A percentile compares a stretch with the other conserved stretches of the same genome.
phyloP scores from a whole-genome alignment of 2,329 filamentous ascomycete genomes.

The Dactylella cylindrospora region DNA sequence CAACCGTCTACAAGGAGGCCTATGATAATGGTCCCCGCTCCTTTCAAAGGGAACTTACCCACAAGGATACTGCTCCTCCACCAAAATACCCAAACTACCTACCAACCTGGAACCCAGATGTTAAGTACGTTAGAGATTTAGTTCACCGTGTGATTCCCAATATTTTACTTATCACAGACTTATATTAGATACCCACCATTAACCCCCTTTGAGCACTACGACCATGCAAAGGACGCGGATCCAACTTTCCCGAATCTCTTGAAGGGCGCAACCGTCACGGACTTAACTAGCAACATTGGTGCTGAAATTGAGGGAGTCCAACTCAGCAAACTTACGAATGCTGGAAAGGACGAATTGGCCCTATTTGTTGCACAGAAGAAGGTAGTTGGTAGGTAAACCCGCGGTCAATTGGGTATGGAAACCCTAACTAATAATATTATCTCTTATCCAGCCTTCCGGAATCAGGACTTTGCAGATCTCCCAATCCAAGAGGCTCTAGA shows the following conservation, averaged over 20 bases:
- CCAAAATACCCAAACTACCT: conserved; percentile 72
- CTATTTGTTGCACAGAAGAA: conserved; percentile 74
- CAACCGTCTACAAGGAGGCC: conserved; percentile 42
- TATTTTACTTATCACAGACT: conserved; percentile 4
- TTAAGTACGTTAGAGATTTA: conserved; percentile 56
- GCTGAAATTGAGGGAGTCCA: conserved; percentile 72
- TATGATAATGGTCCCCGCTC: conserved; percentile 37
- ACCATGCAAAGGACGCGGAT: conserved; percentile 76
- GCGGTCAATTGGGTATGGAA: conserved; percentile 52
- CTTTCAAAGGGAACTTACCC: conserved; percentile 24
- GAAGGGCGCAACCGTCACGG: conserved; percentile 55
- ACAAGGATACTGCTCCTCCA: conserved; percentile 51
- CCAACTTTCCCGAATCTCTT: conserved; percentile 69
- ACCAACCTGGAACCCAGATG: conserved; percentile 65
- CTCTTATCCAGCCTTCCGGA: conserved; percentile 64
- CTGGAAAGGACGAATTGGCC: conserved; percentile 75
- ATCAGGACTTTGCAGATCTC: conserved; percentile 71
- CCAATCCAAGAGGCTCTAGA: conserved; percentile 70
- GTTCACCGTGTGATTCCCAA: conserved; percentile 13
- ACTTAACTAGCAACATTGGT: conserved; percentile 73
- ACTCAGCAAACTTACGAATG: conserved; percentile 66
- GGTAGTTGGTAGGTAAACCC: conserved; percentile 58
- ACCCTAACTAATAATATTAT: not conserved
- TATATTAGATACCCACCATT: conserved; percentile 62
- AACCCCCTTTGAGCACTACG: conserved; percentile 69